These are phyloP conservation scores for Alternaria novae-zelandiae DNA, from an alignment of 2,329 filamentous ascomycete genomes.

Conservation along the genomic window DNA sequence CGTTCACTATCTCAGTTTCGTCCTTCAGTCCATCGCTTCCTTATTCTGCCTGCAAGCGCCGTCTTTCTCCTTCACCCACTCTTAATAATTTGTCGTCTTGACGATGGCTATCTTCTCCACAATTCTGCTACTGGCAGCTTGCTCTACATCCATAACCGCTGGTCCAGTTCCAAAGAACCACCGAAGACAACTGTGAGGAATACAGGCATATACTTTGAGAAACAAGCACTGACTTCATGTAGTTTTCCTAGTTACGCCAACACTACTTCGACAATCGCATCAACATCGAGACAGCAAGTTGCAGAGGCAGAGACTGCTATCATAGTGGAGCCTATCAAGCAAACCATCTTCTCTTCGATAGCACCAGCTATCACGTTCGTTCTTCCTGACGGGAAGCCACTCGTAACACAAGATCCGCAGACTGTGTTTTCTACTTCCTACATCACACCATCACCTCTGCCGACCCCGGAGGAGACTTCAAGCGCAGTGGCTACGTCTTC, in stretches of 20 bases:
- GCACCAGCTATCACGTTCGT: conserved; percentile 42
- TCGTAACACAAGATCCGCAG: conserved; percentile 36
- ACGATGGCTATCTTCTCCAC: conserved; percentile 33
- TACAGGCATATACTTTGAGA: neutral
- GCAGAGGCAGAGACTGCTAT: conserved; percentile 43
- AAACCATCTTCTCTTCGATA: conserved; percentile 34
- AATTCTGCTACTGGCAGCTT: conserved; percentile 49
- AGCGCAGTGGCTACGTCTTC: conserved; percentile 10
- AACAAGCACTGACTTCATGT: conserved; percentile 13
- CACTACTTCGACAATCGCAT: conserved; percentile 12
- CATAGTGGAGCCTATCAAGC: conserved; percentile 41
- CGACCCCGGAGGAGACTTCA: conserved; percentile 18
- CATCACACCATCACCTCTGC: conserved; percentile 31
- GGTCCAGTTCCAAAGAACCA: conserved; percentile 42
- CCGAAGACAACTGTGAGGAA: conserved; percentile 37
- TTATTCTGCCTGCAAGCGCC: conserved; percentile 5
- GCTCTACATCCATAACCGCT: conserved; percentile 32
- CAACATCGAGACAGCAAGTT: conserved; percentile 9
- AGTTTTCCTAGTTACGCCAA: conserved; percentile 40
- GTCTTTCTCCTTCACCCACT: conserved; percentile 16
- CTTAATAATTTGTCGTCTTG: conserved; percentile 26
- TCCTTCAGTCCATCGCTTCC: conserved; percentile 22
- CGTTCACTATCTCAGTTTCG: conserved; percentile 26
- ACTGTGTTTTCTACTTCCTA: conserved; percentile 41
- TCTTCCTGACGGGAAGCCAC: conserved; percentile 37